Evolutionary conservation across 208 protist species (phyloP), one percentile per base, ranked within the genome.

Genomic region (Leptomonas seymouri): DNA sequence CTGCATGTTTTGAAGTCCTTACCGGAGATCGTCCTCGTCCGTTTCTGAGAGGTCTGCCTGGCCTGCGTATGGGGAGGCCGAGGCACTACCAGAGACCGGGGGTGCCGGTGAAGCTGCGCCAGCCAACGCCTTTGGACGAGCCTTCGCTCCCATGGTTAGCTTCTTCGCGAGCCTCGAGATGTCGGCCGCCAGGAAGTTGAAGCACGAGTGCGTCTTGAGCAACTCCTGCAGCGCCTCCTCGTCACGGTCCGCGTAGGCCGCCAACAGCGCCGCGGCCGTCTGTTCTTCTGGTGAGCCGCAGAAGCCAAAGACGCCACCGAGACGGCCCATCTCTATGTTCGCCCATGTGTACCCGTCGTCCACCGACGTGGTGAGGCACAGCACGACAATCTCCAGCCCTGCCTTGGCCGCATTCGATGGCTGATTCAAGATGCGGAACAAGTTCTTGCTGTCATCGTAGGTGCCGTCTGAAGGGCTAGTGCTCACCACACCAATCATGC

Each of bases 351-450:
- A 71, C 30, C 81, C 82, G 21, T 82, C 79, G 39, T 80, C 70
- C 31, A 72, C 71, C n/a, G 67, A 68, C 25, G 70, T 67, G 71
- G 71, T 78, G 30, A 88, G 72, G 50, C 80, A 89, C 69, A 89
- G 48, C 14, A 85, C 74, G 53, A 93, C 69, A 27, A 96, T 79
- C 70, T 96, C 89, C 23, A 96, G 73, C 11, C 81, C 87, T 3
- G 74, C 71, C 74, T 94, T 94, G 25, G 91, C 89, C 34, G 82
- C 79, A 42, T 89, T 92, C 41, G 74, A 72, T 23, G 85, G 85
- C 66, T 93, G 89, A 20, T 85, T 78, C 42, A 96, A 79, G n/a
- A 71, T 64, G 34, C 79, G 56, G 71, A 86, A 94, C 15, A 91
- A 31, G 20, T 91, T 91, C 50, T 85, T 82, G 39, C 64, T 71